Evolutionary conservation across 148 eudicot genomes (phyloP).

Genomic region (Oxyria digyna): DNA sequence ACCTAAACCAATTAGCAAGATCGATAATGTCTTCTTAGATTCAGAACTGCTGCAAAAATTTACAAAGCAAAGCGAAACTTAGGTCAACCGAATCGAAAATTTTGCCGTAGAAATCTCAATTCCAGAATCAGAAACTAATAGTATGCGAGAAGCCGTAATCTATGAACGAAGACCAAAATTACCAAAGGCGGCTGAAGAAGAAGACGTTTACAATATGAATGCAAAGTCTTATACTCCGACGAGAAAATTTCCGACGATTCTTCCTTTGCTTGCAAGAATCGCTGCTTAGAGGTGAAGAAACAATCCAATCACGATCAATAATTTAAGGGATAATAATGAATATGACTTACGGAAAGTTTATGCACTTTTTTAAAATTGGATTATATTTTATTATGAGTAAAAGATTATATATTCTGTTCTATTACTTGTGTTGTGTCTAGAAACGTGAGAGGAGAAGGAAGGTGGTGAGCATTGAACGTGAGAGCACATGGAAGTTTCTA

Average conservation of each 20-base stretch:
- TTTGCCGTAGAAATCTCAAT: not conserved
- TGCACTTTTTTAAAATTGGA: not conserved
- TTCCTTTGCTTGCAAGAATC: not conserved
- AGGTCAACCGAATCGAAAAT: not conserved
- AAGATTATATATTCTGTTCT: not conserved
- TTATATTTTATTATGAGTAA: not conserved
- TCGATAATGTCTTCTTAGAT: not conserved
- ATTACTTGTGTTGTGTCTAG: not conserved
- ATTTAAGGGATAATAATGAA: not conserved
- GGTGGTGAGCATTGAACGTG: not conserved
- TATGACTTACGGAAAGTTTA: not conserved
- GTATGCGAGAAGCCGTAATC: not conserved
- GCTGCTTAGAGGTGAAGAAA: not conserved
- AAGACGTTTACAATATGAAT: not conserved
- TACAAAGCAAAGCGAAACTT: not conserved
- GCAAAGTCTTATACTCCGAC: not conserved
- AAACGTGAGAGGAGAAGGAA: not conserved
- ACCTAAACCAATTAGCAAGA: not conserved
- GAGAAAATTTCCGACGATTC: not conserved
- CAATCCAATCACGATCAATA: not conserved
- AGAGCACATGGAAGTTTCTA: not conserved
- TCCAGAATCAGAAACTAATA: not conserved
- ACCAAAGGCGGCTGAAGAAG: constrained; percentile 5
- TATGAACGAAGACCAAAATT: not conserved
- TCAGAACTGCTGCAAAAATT: not conserved